Base-by-base conservation (phyloP, 192 early-diverging fungal genomes). In the Phlyctochytrium bullatum region DNA sequence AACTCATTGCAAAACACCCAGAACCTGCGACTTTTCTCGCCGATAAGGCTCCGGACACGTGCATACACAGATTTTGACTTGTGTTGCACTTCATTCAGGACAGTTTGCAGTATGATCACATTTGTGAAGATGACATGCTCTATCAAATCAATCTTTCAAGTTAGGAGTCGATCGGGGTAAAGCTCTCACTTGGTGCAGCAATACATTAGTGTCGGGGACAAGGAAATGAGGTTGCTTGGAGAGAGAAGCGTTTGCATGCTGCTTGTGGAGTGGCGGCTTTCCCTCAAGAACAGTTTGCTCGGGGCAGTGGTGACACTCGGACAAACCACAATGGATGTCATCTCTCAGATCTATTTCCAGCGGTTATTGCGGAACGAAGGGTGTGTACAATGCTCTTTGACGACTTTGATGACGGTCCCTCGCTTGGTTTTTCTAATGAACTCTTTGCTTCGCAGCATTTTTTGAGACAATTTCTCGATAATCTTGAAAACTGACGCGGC, bases 1-100 rank as follows among this genome's bases (percentile, higher is more conserved):
- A 95, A 92, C 69, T 99, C 95, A 77, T 99, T 99, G 1, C 89
- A 93, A 77, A 99, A 99, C 33, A 97, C 90, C 73, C 89, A 95
- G 76, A 93, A 96, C 6, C 82, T 82, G 29, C 90, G 86, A n/a
- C 86, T 85, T 12, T 74, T 75, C 56, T 96, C 90, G 25, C 79
- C 73, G 30, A 92, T 76, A 32, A 99, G 73, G 17, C 81, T 73
- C 25, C 91, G 84, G 16, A 97, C 78, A 14, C 95, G 84, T 64
- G 89, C 87, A 68, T 95, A 92, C 4, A 93, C 86, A 14, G 92
- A 79, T 47, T 86, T 76, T 59, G 87, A 93, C 33, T 92, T 78
- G 67, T 94, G 91, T 53, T 88, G 79, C 65, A 99, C 79, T 71
- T 99, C 97, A 65, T 97, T 90, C 34, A 93, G 82, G 4, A 97